Evolutionary conservation across 306 rosid species (phyloP).

Genomic region (Boehmeria nivea): DNA sequence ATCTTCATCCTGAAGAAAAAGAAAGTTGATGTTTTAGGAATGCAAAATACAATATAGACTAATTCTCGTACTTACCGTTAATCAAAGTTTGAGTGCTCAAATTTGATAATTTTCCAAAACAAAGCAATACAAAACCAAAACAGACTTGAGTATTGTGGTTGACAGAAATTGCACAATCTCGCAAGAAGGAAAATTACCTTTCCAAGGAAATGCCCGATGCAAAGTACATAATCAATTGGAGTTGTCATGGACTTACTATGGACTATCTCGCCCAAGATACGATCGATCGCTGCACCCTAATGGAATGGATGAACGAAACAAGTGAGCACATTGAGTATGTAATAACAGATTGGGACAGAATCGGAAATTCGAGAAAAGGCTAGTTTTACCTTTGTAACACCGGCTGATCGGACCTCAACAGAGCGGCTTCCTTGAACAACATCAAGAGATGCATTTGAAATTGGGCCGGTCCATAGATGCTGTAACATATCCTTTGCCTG

Average conservation of each 20-base stretch:
- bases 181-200: conserved; percentile 48
- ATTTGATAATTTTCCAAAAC: too few species aligned
- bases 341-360: conserved; percentile 13
- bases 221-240: conserved; percentile 85
- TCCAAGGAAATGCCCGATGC: conserved; percentile 89
- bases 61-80: too few species aligned
- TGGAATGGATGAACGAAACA: background rate
- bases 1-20: conserved; percentile 78
- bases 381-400: conserved; percentile 76
- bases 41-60: background rate
- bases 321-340: conserved; percentile 2
- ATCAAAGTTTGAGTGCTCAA: too few species aligned
- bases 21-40: background rate
- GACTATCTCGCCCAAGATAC: conserved; percentile 91
- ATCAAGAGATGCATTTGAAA: conserved; percentile 88
- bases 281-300: conserved; percentile 98
- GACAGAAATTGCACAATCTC: background rate
- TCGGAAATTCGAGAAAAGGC: conserved; percentile 9
- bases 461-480: conserved; percentile 98
- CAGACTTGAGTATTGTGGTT: too few species aligned
- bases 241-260: conserved; percentile 88
- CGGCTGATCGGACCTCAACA: conserved; percentile 91
- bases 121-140: background rate
- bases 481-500: conserved; percentile 97
- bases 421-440: conserved; percentile 97